A percentile compares a stretch with the other conserved stretches of the same genome.
Conservation (phyloP, 441 rosid genomes). For the Brassica balearica region DNA sequence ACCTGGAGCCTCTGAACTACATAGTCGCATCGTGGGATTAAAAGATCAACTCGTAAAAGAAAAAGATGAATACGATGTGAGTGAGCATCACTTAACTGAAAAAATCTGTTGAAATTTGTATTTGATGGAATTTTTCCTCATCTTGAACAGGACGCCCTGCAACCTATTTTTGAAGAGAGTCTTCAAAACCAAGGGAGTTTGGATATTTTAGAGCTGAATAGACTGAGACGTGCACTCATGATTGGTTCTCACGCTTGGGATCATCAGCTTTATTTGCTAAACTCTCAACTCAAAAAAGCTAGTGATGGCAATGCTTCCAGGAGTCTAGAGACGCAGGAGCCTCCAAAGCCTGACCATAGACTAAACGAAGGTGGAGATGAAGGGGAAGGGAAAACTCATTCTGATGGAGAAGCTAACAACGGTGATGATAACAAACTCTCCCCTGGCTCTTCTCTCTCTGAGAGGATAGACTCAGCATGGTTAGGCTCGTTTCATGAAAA, state of each 20-base stretch:
- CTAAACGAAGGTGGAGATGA: conserved; percentile 42
- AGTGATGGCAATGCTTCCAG: conserved; percentile 23
- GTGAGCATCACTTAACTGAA: conserved; percentile 52
- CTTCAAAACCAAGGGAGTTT: conserved; percentile 50
- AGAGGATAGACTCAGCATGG: conserved; percentile 96
- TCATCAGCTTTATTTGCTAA: conserved; percentile 68
- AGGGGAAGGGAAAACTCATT: conserved; percentile 49
- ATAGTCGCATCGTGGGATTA: conserved; percentile 59
- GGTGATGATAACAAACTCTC: conserved; percentile 45
- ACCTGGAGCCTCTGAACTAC: conserved; percentile 55
- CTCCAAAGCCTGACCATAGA: conserved; percentile 39
- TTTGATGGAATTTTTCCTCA: conserved; percentile 25
- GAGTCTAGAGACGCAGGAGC: conserved; percentile 44
- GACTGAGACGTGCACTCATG: conserved; percentile 67
- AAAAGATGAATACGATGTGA: conserved; percentile 72
- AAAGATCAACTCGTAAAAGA: conserved; percentile 72
- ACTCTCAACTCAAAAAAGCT: conserved; percentile 61
- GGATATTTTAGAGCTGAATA: conserved; percentile 85
- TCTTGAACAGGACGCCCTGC: conserved; percentile 62
- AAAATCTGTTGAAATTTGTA: conserved; percentile 7
- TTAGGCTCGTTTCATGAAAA: conserved; percentile 69
- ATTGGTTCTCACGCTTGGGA: conserved; percentile 82
- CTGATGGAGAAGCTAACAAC: conserved; percentile 52
- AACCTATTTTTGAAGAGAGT: conserved; percentile 51
- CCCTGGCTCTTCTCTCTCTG: conserved; percentile 69